Percentiles rank a stretch among this genome's conserved stretches.
These are phyloP conservation scores for Rubia yunnanensis DNA, from an alignment of 257 asterid genomes.

Conservation along the genomic window DNA sequence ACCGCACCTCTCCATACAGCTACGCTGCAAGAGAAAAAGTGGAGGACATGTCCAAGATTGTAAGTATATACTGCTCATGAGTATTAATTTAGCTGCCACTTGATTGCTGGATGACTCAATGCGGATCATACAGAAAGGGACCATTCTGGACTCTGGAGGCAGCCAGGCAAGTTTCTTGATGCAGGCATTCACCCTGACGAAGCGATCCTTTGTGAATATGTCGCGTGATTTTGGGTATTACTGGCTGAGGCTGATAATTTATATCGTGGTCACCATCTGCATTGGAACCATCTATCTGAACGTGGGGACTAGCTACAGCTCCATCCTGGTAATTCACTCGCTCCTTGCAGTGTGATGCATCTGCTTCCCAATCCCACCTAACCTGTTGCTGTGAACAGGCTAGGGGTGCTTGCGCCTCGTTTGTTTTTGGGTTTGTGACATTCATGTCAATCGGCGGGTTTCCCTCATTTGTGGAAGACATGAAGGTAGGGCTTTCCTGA, in stretches of 20 bases:
- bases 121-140: slow-evolving; percentile 29
- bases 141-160: slow-evolving; percentile 93
- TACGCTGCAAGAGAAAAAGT: slow-evolving; percentile 62
- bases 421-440: slow-evolving; percentile 90
- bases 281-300: slow-evolving; percentile 90
- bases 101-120: not conserved
- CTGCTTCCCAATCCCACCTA: too few species aligned
- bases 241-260: slow-evolving; percentile 95
- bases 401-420: slow-evolving; percentile 95
- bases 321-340: slow-evolving; percentile 59
- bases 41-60: slow-evolving; percentile 83
- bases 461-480: slow-evolving; percentile 99
- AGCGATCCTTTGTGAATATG: slow-evolving; percentile 90
- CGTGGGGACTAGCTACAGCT: slow-evolving; percentile 84
- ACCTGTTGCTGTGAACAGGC: slow-evolving; percentile 49
- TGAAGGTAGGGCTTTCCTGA: slow-evolving; percentile 46
- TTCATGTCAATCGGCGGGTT: slow-evolving; percentile 99
- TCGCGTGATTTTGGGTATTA: slow-evolving; percentile 98
- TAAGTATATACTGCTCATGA: slow-evolving; percentile 32
- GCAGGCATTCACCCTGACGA: slow-evolving; percentile 84
- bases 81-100: too few species aligned
- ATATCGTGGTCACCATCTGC: slow-evolving; percentile 86
- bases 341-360: too few species aligned
- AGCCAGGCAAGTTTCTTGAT: slow-evolving; percentile 93
- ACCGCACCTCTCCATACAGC: slow-evolving; percentile 52